phyloP scores from a whole-genome alignment of 1,139 yeast species.

The Suzukiozyma palmioleophila region DNA sequence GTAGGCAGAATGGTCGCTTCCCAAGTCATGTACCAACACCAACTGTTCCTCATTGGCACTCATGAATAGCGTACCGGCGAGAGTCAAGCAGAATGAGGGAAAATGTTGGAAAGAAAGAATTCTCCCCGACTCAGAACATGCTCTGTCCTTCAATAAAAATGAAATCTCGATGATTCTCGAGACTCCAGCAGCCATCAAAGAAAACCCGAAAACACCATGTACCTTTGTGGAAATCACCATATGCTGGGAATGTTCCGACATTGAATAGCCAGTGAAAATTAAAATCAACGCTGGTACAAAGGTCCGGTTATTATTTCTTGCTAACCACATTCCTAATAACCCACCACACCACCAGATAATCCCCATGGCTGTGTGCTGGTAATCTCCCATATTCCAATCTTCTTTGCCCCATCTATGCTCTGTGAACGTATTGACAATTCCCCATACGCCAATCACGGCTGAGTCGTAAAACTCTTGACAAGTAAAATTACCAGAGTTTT shows the following conservation, averaged over 20 bases:
- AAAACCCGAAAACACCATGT: constrained; percentile 80
- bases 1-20: constrained; percentile 83
- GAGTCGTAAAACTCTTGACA: constrained; percentile 89
- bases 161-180: constrained; percentile 73
- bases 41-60: constrained; percentile 90
- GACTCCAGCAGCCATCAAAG: constrained; percentile 74
- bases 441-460: constrained; percentile 79
- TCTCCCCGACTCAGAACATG: constrained; percentile 40
- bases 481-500: constrained; percentile 24
- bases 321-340: constrained; percentile 69
- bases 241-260: constrained; percentile 84
- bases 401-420: constrained; percentile 93
- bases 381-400: constrained; percentile 85
- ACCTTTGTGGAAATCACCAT: constrained; percentile 76
- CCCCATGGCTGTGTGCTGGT: constrained; percentile 95
- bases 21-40: constrained; percentile 60
- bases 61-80: constrained; percentile 82
- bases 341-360: constrained; percentile 97
- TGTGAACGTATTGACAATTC: constrained; percentile 88
- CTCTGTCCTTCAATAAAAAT: constrained; percentile 57
- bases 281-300: constrained; percentile 78
- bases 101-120: constrained; percentile 75
- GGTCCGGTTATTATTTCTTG: constrained; percentile 56
- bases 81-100: constrained; percentile 74
- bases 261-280: constrained; percentile 88